Base-by-base conservation (phyloP, 164 flowering plant species). In the Dillenia turbinata region DNA sequence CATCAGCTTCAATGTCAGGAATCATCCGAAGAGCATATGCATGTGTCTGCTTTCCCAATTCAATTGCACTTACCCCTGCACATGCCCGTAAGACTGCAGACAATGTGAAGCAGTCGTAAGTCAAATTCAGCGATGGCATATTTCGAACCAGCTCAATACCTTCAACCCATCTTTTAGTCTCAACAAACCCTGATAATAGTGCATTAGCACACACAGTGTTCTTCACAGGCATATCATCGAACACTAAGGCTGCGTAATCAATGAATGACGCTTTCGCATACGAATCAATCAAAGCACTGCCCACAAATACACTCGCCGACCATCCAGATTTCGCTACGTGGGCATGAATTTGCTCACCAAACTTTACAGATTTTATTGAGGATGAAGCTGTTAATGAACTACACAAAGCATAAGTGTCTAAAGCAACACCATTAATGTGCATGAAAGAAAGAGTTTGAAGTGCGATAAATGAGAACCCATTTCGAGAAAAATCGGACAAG, bases 191-290 rank as follows among this genome's bases (percentile, higher is more conserved):
- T 3, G 85, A 71, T 22, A 90, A 47, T 55, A 90, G 78, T 0
- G 91, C 90, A 76, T 90, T 90, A 5, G 63, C 86, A 55, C 89
- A 86, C 49, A 86, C 89, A 1, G 81, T 71, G 64, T 86, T 91
- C 72, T 67, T 91, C 64, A 76, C 62, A 56, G 85, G 93, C 51
- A 87, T 85, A 84, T 88, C 96, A 60, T 88, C 93, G 19, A 91
- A 91, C 83, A 79, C 56, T 49, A 48, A 48, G 2, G 57, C 62
- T 22, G 93, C 89, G 59, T 79, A 79, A 8, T 48, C 22, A 2
- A 85, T 12, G n/a, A 63, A 9, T 9, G 49, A 61, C 0, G 57
- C 64, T 70, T 83, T 89, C 0, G 70, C 79, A 63, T 87, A 87
- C 48, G 79, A 64, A 71, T 79, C 79, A 44, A 85, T 47, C 60